Base-by-base conservation (phyloP, 208 protist species). In the Porcisia hertigi region DNA sequence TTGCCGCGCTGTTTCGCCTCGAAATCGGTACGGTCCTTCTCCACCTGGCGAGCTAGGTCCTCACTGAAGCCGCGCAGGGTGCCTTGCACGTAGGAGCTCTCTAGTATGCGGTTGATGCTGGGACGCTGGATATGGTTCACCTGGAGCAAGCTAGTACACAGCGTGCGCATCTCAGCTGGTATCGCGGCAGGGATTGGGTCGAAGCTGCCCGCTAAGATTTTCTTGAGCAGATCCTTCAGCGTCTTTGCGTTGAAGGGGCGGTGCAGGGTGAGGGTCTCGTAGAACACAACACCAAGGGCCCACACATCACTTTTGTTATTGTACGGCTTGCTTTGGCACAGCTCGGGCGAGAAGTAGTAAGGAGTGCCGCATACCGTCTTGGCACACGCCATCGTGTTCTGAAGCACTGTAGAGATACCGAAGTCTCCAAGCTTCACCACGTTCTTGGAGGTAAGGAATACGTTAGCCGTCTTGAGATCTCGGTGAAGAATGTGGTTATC, bases 281-380 rank as follows among this genome's bases (percentile, higher is more conserved):
- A 98, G 69, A 98, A 92, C 74, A 98, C 89, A 25, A 98, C 91
- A 64, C 94, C 94, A 73, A 98, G 86, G 8, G 95, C 91, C 96
- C 96, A 98, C 52, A 98, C 90, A 79, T 99, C 96, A 69, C 90
- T 94, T 84, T 98, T 98, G 83, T 93, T 94, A 83, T 98, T 98
- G 88, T 98, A 98, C 54, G 94, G 92, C 85, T 94, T 92, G 88
- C 91, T 98, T 81, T 98, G 87, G 88, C 95, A 98, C 66, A 99
- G 84, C 88, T 99, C 96, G 20, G 97, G 98, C 12, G 92, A 97
- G 82, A 99, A 96, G 85, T 99, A 99, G 86, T 98, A 98, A 47
- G 97, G 97, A n/a, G 97, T 98, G 34, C 98, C 98, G 71, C 98
- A 97, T 49, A 98, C 88, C 16, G 97, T 99, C 85, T 95, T 91